Conservation (phyloP, 768 basidiomycete genomes). For the Tylopilus plumbeoviolaceoides region DNA sequence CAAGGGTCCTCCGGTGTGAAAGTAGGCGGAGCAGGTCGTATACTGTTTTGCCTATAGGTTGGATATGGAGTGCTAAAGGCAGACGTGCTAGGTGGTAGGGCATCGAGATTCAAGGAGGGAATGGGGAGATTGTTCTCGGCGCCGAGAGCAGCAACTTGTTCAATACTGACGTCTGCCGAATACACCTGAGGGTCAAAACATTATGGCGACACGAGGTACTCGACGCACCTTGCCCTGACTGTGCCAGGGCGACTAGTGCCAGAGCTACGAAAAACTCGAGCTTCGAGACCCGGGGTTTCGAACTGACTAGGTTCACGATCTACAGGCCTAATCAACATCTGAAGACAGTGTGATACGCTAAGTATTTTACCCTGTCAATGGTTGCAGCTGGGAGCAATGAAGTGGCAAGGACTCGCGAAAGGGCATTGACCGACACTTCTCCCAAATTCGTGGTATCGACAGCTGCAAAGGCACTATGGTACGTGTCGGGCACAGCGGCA, state of each 20-base stretch:
- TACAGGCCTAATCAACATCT: constrained; percentile 28
- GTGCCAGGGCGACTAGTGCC: constrained; percentile 82
- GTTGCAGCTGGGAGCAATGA: constrained; percentile 77
- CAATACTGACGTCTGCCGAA: constrained; percentile 67
- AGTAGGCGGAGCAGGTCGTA: constrained; percentile 44
- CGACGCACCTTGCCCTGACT: constrained; percentile 66
- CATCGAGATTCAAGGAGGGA: constrained; percentile 62
- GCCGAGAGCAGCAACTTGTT: constrained; percentile 74
- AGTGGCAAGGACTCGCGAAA: constrained; percentile 76
- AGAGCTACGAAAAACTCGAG: constrained; percentile 91
- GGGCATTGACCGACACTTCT: constrained; percentile 76
- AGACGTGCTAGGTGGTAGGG: constrained; percentile 52
- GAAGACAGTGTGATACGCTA: neutral
- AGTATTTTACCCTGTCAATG: constrained; percentile 63
- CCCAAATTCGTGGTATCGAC: constrained; percentile 71
- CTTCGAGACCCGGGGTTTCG: constrained; percentile 73
- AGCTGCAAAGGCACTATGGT: constrained; percentile 66
- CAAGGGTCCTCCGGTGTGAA: constrained; percentile 70
- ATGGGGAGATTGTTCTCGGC: constrained; percentile 76
- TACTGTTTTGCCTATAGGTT: constrained; percentile 42
- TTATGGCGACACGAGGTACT: constrained; percentile 1
- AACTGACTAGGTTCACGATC: constrained; percentile 90
- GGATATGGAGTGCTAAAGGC: constrained; percentile 40
- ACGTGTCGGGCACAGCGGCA: constrained; percentile 75
- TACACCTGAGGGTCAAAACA: neutral